These are phyloP conservation scores for Jasminum sambac DNA, from an alignment of 257 asterid species.

Conservation along the genomic window DNA sequence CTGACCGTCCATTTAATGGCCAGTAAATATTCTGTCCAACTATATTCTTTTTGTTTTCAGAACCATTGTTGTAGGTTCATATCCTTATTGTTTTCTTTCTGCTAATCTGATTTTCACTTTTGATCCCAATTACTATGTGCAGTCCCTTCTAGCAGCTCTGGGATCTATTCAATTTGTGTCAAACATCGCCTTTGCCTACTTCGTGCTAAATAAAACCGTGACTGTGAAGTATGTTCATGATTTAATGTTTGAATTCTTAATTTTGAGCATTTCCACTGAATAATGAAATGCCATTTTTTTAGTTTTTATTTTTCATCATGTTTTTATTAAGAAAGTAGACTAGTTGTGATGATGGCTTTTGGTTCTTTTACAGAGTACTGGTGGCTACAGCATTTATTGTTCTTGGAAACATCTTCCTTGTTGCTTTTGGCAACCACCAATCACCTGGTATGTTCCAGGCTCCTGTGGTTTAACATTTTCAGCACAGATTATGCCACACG, in stretches of 20 bases:
- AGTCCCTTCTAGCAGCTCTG: slow-evolving; percentile 98
- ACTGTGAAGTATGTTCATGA: slow-evolving; percentile 65
- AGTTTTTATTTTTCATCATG: slow-evolving; percentile 15
- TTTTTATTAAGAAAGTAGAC: slow-evolving; percentile 7
- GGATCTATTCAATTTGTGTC: slow-evolving; percentile 97
- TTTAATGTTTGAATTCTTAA: slow-evolving; percentile 13
- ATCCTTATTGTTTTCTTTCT: not conserved
- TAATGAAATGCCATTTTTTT: slow-evolving; percentile 22
- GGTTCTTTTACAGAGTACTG: slow-evolving; percentile 62
- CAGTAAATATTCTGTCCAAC: slow-evolving; percentile 22
- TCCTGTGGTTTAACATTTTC: slow-evolving; percentile 18
- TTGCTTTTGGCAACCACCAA: slow-evolving; percentile 98
- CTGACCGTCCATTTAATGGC: slow-evolving; percentile 20
- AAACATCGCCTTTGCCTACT: slow-evolving; percentile 85
- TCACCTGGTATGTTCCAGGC: slow-evolving; percentile 75
- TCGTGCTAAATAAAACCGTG: slow-evolving; percentile 81
- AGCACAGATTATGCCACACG: slow-evolving; percentile 2
- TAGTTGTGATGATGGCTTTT: slow-evolving; percentile 15
- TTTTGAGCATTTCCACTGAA: slow-evolving; percentile 19
- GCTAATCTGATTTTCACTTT: slow-evolving; percentile 22
- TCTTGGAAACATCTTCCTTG: slow-evolving; percentile 93
- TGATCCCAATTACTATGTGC: slow-evolving; percentile 30
- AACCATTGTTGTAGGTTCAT: slow-evolving; percentile 7
- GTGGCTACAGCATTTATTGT: slow-evolving; percentile 94
- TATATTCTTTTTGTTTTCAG: slow-evolving; percentile 8